A percentile compares a stretch with the other conserved stretches of the same genome.
phyloP scores from a whole-genome alignment of 768 basidiomycete species.

The Vishniacozyma victoriae region DNA sequence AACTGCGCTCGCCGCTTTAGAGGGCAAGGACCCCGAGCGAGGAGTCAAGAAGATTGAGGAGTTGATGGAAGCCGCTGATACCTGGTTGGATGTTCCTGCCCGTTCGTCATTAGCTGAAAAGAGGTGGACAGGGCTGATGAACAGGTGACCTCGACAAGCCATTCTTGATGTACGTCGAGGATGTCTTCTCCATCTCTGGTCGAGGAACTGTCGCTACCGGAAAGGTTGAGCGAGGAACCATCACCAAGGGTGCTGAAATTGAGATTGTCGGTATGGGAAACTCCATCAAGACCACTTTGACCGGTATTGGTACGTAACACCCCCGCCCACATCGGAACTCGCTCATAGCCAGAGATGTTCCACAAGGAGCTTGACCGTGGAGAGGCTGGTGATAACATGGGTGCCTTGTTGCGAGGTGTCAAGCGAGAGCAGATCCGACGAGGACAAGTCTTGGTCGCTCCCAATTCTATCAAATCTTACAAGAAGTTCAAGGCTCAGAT shows the following conservation, averaged over 20 bases:
- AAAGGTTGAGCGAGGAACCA: conserved; percentile 85
- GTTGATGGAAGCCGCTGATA: conserved; percentile 78
- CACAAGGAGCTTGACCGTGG: conserved; percentile 98
- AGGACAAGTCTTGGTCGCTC: conserved; percentile 82
- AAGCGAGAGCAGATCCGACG: conserved; percentile 94
- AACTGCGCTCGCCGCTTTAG: conserved; percentile 88
- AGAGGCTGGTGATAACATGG: conserved; percentile 99
- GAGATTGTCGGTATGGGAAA: conserved; percentile 84
- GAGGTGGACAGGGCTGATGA: background rate
- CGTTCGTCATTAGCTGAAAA: conserved; percentile 54
- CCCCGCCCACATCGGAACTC: background rate
- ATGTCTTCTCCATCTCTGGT: conserved; percentile 95
- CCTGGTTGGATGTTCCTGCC: conserved; percentile 87
- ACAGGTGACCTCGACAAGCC: conserved; percentile 93
- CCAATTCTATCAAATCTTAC: conserved; percentile 86
- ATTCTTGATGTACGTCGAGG: conserved; percentile 92
- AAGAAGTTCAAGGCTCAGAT: conserved; percentile 92
- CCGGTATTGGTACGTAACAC: conserved; percentile 69
- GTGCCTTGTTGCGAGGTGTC: conserved; percentile 87
- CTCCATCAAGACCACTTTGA: conserved; percentile 82
- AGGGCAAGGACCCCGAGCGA: conserved; percentile 72
- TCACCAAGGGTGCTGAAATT: conserved; percentile 85
- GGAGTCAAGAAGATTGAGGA: conserved; percentile 74
- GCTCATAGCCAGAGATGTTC: conserved; percentile 75
- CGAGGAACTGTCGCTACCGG: conserved; percentile 98